Evolutionary conservation across 139 green algal genomes (phyloP).

Genomic region (Volvox africanus): DNA sequence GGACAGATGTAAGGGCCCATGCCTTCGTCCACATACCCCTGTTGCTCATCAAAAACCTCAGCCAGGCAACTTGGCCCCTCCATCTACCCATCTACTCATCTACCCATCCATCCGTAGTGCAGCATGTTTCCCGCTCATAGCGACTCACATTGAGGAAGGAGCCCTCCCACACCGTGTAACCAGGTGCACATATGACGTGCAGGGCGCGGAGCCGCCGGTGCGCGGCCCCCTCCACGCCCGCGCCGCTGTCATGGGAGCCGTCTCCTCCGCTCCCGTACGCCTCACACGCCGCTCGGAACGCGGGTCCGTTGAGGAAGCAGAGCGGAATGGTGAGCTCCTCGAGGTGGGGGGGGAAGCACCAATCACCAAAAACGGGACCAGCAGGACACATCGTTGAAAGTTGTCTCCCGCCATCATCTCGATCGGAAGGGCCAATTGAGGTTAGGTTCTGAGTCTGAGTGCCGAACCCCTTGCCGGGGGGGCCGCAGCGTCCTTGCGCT

Average conservation of each 20-base stretch:
- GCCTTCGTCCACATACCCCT: no score
- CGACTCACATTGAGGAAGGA: constrained; percentile 15
- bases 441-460: no score
- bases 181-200: not conserved
- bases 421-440: no score
- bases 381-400: no score
- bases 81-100: no score
- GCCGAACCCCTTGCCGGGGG: no score
- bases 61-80: no score
- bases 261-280: constrained; percentile 1
- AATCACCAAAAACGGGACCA: not conserved
- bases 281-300: not conserved
- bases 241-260: not conserved
- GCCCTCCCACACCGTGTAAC: constrained; percentile 26
- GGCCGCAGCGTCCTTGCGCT: no score
- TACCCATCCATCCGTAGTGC: no score
- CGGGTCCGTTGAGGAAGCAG: constrained; percentile 14
- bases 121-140: not conserved
- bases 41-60: no score
- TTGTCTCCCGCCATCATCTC: no score
- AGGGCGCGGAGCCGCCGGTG: not conserved
- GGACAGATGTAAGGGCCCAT: not conserved
- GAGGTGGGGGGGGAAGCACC: not conserved
- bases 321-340: constrained; percentile 25
- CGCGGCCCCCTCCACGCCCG: not conserved